Percentiles rank a stretch among this genome's conserved stretches.
Conservation (phyloP, 1,284 basidiomycete genomes). For the Neonothopanus nambi region DNA sequence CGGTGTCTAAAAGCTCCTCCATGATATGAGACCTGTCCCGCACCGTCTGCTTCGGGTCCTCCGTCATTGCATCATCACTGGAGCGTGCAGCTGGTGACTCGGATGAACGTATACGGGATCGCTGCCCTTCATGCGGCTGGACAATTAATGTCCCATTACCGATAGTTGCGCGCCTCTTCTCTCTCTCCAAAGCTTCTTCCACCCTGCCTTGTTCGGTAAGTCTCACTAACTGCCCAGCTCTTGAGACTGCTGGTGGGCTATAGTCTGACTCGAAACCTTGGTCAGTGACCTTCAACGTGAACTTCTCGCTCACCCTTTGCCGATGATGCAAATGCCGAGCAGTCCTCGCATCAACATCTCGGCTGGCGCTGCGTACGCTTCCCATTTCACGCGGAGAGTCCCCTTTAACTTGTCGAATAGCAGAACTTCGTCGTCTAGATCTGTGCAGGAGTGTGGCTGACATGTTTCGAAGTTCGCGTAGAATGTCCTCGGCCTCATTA, state of each 20-base stretch:
- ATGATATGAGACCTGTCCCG: no score
- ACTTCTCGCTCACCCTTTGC: not conserved
- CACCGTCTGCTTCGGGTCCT: no score
- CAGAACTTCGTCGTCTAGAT: not conserved
- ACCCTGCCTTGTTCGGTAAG: slow-evolving; percentile 6
- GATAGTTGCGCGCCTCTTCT: slow-evolving; percentile 7
- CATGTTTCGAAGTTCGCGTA: not conserved
- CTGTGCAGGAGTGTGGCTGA: not conserved
- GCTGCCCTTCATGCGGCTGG: no score
- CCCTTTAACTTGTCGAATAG: not conserved
- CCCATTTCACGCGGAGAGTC: no score
- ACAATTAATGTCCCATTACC: not conserved
- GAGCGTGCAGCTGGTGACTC: no score
- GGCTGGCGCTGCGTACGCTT: no score
- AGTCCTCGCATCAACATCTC: no score
- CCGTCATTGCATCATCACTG: no score
- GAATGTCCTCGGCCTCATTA: slow-evolving; percentile 4
- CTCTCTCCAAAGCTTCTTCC: slow-evolving; percentile 11
- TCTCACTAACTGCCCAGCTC: slow-evolving; percentile 10
- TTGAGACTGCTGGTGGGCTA: slow-evolving; percentile 12
- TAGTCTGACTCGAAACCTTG: slow-evolving; percentile 9
- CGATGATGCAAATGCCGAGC: not conserved
- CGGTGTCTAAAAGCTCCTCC: no score
- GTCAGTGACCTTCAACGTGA: not conserved
- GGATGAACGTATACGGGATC: no score